Conservation (phyloP, 2,329 filamentous ascomycete genomes). For the Scytalidium sp. region DNA sequence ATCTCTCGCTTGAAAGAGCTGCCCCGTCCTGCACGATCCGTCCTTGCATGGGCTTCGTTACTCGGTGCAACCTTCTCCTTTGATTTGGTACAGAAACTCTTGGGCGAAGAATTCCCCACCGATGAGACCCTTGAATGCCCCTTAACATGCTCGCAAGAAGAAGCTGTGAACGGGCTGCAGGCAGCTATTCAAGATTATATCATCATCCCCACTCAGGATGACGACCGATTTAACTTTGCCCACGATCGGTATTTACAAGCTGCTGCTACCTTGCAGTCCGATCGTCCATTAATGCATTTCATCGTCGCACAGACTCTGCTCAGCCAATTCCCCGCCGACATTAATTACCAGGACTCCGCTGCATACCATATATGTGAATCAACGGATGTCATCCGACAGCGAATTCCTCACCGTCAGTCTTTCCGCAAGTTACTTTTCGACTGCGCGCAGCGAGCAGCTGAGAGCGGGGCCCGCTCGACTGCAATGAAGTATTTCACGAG, state of each 20-base stretch:
- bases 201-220: constrained; percentile 72
- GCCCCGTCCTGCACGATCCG: constrained; percentile 64
- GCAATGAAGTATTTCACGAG: constrained; percentile 76
- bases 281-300: constrained; percentile 78
- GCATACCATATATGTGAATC: constrained; percentile 78
- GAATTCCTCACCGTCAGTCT: constrained; percentile 55
- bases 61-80: constrained; percentile 81
- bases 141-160: constrained; percentile 54
- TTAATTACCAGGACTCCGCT: constrained; percentile 64
- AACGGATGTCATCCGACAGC: constrained; percentile 66
- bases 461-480: constrained; percentile 76
- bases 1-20: constrained; percentile 71
- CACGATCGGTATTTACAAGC: constrained; percentile 82
- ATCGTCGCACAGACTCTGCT: constrained; percentile 76
- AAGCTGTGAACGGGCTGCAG: constrained; percentile 72
- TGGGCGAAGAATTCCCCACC: constrained; percentile 68
- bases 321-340: constrained; percentile 60
- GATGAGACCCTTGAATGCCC: constrained; percentile 27
- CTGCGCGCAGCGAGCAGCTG: constrained; percentile 70
- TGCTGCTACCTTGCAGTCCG: constrained; percentile 64
- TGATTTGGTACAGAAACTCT: constrained; percentile 69
- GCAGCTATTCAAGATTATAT: constrained; percentile 76
- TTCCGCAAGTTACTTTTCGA: constrained; percentile 70
- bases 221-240: constrained; percentile 80
- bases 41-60: constrained; percentile 79